Evolutionary conservation across 1,284 basidiomycete genomes (phyloP), one percentile per base, ranked within the genome.

Genomic region (Trichosporon inkin): DNA sequence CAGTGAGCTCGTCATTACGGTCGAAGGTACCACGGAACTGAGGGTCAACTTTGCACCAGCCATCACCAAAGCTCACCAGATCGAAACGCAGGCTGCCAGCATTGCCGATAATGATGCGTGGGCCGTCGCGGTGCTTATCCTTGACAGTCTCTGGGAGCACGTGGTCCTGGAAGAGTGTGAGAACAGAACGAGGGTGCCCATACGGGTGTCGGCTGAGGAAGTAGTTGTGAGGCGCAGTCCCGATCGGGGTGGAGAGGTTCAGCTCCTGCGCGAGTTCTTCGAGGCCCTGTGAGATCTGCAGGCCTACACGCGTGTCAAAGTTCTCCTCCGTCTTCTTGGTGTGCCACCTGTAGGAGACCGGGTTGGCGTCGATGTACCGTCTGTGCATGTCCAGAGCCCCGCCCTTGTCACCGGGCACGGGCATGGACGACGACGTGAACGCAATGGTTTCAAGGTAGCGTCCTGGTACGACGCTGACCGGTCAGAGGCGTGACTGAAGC

Each of bases 391-490:
- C 67, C 24, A 81, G 70, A 3, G 68, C 57, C 17, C 49, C 47
- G n/a, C 57, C 58, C n/a, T 68, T 66, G 16, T 69, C 64, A 14
- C 66, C 19, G 1, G 40, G 36, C 1, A n/a, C 53, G 19, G 7
- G 63, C 54, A 20, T 24, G 32, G 67, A 72, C 58, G 52, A 78
- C 71, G 76, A 78, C 5, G 77, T 72, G 80, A 66, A 72, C 80
- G 88, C 89, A 59, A 92, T 81, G 6, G 90, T 92, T 78, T 93
- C 90, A 85, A 92, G 88, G 74, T 91, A 93, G 22, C 88, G 81
- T 49, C 90, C 90, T 57, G 88, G 89, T 67, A 90, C 88, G 37
- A 92, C 77, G 1, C 75, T 77, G 59, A 83, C 17, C n/a, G 85
- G 82, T 6, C 82, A 82, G 69, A 87, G 86, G 28, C 82, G 76